Base-by-base conservation (phyloP, 2,329 filamentous ascomycete species). In the Hypoxylon sp. region DNA sequence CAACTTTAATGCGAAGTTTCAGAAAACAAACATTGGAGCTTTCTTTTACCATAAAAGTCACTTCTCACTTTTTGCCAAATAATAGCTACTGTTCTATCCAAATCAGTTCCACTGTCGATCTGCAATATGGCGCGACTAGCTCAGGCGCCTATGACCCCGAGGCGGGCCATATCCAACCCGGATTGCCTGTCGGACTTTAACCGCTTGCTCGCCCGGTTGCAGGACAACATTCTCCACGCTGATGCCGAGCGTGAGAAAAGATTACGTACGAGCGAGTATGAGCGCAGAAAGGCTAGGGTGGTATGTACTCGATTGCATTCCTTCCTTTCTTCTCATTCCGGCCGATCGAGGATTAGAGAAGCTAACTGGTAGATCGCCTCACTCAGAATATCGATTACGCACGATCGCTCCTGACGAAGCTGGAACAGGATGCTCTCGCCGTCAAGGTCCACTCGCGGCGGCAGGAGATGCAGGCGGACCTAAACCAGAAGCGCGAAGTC, bases 341-440 rank as follows among this genome's bases (percentile, higher is more conserved):
- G n/a, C 14, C 32, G 8, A 36, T 26, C 18, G n/a, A 44, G 49
- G 14, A 14, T 4, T 48, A 24, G 22, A 44, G 18, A 40, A 40
- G 54, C 50, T 64, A 61, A 61, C 58, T 26, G 3, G 26, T 40
- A 51, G 16, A 50, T 9, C 40, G n/a, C 11, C 44, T 22, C 8
- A 5, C 20, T 3, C 7, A 92, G 87, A 94, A 93, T 72, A 81
- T 95, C 65, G 86, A 91, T 70, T 87, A 91, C 75, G 91, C 92
- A 18, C 87, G 89, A 40, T 84, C 83, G 0, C 83, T 92, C 28
- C 86, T 94, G 59, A 85, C 90, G 18, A 88, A 85, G 63, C 84
- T 93, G 42, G 92, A 93, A 75, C 90, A 92, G 71, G 87, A 91
- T 70, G 84, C 87, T 4, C 78, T 86, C 12, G 80, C 78, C n/a